Percentiles rank a stretch among this genome's conserved stretches.
phyloP scores from a whole-genome alignment of 306 rosid genomes.

The Cucumis hystrix region DNA sequence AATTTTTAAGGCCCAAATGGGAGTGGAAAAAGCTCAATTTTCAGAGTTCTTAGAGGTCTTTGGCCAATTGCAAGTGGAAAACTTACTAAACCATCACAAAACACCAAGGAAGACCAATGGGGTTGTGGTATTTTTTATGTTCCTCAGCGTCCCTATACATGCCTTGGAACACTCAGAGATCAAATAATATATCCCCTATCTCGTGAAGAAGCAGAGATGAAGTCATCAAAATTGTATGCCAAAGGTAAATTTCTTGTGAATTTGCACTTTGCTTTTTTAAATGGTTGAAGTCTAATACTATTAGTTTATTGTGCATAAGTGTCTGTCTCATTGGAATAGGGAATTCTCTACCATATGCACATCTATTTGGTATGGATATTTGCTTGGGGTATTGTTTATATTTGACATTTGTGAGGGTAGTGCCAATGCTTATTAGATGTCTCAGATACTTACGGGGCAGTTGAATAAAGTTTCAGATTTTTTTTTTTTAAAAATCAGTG shows the following conservation, averaged over 20 bases:
- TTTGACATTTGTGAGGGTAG: not conserved
- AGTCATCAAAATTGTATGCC: constrained; percentile 39
- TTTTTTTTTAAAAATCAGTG: not conserved
- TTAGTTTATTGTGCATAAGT: not conserved
- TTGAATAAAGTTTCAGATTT: not conserved
- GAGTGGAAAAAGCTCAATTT: constrained; percentile 95
- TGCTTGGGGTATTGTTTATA: not conserved
- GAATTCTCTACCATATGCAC: not conserved
- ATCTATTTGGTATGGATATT: not conserved
- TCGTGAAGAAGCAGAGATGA: constrained; percentile 60
- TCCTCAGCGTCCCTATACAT: constrained; percentile 95
- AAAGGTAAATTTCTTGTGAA: constrained; percentile 38
- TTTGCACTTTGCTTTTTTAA: not conserved
- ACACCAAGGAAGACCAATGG: constrained; percentile 37
- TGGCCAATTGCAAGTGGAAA: constrained; percentile 82
- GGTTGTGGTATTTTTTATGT: constrained; percentile 75
- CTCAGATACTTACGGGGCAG: not conserved
- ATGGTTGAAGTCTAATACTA: not conserved
- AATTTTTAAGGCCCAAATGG: constrained; percentile 78
- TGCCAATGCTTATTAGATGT: not conserved
- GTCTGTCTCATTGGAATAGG: not conserved
- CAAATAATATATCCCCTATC: constrained; percentile 97
- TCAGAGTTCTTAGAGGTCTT: constrained; percentile 92
- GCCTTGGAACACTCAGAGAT: constrained; percentile 93
- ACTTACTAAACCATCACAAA: constrained; percentile 51